These are phyloP conservation scores for Claviceps africana DNA, from an alignment of 2,329 filamentous ascomycete genomes.

Conservation along the genomic window DNA sequence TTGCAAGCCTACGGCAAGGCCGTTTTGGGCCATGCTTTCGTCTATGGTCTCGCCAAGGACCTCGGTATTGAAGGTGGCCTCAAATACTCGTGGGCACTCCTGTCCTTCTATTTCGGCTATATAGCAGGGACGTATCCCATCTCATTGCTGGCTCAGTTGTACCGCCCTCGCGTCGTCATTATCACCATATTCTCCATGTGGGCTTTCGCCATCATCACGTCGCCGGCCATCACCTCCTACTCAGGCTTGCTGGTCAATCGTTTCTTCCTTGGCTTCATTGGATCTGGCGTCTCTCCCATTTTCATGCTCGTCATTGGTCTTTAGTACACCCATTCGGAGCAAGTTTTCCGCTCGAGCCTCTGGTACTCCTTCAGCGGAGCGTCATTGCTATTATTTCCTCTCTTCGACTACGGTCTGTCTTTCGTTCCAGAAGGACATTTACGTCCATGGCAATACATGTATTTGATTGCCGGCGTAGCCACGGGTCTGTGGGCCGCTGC, in stretches of 20 bases:
- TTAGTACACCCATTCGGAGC: slow-evolving; percentile 25
- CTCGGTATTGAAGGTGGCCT: slow-evolving; percentile 14
- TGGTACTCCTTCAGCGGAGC: slow-evolving; percentile 26
- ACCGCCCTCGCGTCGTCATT: slow-evolving; percentile 16
- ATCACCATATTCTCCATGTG: slow-evolving; percentile 17
- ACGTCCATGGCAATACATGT: slow-evolving; percentile 20
- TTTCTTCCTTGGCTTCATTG: slow-evolving; percentile 24
- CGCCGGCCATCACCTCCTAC: slow-evolving; percentile 9
- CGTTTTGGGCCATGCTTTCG: slow-evolving; percentile 13
- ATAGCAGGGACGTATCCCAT: slow-evolving; percentile 18
- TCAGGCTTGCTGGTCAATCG: slow-evolving; percentile 19
- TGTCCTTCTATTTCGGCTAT: slow-evolving; percentile 22
- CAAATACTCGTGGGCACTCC: slow-evolving; percentile 18
- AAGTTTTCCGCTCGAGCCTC: slow-evolving; percentile 12
- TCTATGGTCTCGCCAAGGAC: slow-evolving; percentile 17
- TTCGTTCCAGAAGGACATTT: slow-evolving; percentile 15
- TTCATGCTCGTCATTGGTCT: slow-evolving; percentile 25
- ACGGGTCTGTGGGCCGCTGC: slow-evolving; percentile 15
- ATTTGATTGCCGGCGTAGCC: slow-evolving; percentile 20
- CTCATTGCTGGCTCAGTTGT: slow-evolving; percentile 16
- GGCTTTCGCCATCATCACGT: slow-evolving; percentile 15
- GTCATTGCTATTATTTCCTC: slow-evolving; percentile 19
- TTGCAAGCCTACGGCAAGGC: slow-evolving; percentile 18
- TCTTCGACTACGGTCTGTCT: slow-evolving; percentile 22
- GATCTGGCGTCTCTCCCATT: slow-evolving; percentile 18